Evolutionary conservation across 352 stramenopile species (phyloP), one percentile per base, ranked within the genome.

Genomic region (Phytophthora meadii): DNA sequence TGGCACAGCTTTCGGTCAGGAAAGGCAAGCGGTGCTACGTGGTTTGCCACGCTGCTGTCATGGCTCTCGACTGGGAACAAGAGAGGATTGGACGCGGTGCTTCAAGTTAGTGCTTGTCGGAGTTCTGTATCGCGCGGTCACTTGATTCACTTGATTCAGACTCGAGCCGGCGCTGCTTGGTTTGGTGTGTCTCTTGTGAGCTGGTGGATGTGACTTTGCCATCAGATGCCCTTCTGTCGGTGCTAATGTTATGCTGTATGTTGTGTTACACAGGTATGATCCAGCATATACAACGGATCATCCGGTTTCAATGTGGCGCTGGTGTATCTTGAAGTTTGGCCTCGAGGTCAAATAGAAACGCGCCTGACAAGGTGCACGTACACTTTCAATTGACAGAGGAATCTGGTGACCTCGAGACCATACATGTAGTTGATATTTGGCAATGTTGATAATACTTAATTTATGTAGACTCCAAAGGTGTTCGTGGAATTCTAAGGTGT

Each of bases 61-160:
- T 42, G 37, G n/a, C 37, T 42, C 30, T 36, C 9, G 30, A 12
- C 30, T 11, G 9, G 30, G 37, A 19, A 22, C 14, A 42, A 42
- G 12, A 36, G 30, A 36, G 9, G 9, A 10, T 10, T 36, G 30
- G 30, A 10, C 9, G 37, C 37, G 5, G 37, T 19, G 1, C 37
- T 42, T 42, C 37, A 42, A 42, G 37, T 42, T 12, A 42, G 0
- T n/a, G 37, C 7, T 42, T 19, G 37, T 42, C 37, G 3, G 4
- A 42, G 37, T 22, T 19, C 37, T 42, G 37, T 22, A 19, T 42
- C 37, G 36, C 12, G 37, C n/a, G 37, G 37, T 42, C 37, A 42
- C 37, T 42, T 42, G 37, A 42, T 42, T 42, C 37, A 42, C 37
- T 42, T 42, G 37, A 42, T 42, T 42, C 37, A 42, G 37, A 42